Conservation (phyloP, 306 rosid species). For the Malus fusca region DNA sequence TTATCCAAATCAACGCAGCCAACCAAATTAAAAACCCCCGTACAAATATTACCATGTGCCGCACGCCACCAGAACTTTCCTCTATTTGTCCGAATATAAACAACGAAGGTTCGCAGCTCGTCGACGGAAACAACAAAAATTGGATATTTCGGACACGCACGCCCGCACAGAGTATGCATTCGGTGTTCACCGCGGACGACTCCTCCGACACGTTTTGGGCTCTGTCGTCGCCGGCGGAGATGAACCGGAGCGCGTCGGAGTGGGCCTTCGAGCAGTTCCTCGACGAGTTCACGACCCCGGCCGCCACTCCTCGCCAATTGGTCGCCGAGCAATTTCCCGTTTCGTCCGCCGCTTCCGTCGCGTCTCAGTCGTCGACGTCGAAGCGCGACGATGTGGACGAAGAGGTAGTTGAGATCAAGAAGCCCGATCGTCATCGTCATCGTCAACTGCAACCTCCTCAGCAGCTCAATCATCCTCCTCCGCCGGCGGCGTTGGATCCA, state of each 20-base stretch:
- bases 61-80: background rate
- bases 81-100: background rate
- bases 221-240: constrained; percentile 19
- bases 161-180: constrained; percentile 10
- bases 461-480: constrained; percentile 11
- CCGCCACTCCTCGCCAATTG: constrained; percentile 4
- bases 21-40: background rate
- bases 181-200: constrained; percentile 28
- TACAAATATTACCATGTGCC: background rate
- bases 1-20: background rate
- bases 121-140: background rate
- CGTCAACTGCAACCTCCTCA: background rate
- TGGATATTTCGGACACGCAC: background rate
- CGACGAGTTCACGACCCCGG: constrained; percentile 32
- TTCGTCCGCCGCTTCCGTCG: constrained; percentile 20
- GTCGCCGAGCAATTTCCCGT: constrained; percentile 5
- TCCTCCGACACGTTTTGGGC: constrained; percentile 18
- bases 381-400: constrained; percentile 35
- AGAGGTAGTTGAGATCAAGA: constrained; percentile 36
- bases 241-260: constrained; percentile 48
- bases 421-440: constrained; percentile 19
- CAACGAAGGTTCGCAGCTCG: background rate
- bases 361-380: constrained; percentile 41
- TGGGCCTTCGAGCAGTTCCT: constrained; percentile 46
- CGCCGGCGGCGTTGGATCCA: constrained; percentile 24